Evolutionary conservation across 192 early-diverging fungal species (phyloP).

Genomic region (Podila horticola): DNA sequence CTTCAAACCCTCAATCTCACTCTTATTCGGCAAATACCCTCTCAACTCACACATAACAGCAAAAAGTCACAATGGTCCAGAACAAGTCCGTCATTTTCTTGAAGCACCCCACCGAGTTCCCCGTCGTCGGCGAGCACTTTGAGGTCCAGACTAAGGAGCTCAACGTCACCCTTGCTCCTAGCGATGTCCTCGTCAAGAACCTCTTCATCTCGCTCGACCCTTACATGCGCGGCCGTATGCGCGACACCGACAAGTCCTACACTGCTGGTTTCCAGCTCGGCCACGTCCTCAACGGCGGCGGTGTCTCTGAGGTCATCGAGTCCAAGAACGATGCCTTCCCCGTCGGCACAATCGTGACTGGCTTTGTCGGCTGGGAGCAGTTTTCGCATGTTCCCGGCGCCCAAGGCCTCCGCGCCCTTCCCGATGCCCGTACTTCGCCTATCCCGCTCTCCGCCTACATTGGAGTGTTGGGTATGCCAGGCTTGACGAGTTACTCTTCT

Average conservation of each 20-base stretch:
- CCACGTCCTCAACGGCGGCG: constrained; percentile 67
- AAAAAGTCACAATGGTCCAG: constrained; percentile 50
- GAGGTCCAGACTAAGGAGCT: constrained; percentile 57
- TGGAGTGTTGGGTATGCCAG: constrained; percentile 54
- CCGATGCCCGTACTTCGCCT: constrained; percentile 25
- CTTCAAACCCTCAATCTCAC: neutral
- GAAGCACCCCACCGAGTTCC: constrained; percentile 55
- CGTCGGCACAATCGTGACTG: constrained; percentile 72
- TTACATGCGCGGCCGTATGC: constrained; percentile 57
- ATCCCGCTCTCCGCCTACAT: constrained; percentile 39
- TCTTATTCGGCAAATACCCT: neutral
- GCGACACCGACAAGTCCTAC: constrained; percentile 29
- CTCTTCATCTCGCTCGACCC: constrained; percentile 81
- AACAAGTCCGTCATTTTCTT: constrained; percentile 58
- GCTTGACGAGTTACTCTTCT: constrained; percentile 56
- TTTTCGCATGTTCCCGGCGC: constrained; percentile 29
- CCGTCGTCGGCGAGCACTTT: constrained; percentile 61
- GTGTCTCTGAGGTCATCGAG: constrained; percentile 76
- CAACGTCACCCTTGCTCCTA: constrained; percentile 56
- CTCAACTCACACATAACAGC: neutral
- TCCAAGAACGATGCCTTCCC: constrained; percentile 67
- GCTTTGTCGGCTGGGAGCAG: constrained; percentile 59
- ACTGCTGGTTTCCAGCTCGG: constrained; percentile 48
- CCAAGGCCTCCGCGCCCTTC: constrained; percentile 20
- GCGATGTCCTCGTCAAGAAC: constrained; percentile 68